Evolutionary conservation across 257 asterid species (phyloP).

Genomic region (Solanum pimpinellifolium): DNA sequence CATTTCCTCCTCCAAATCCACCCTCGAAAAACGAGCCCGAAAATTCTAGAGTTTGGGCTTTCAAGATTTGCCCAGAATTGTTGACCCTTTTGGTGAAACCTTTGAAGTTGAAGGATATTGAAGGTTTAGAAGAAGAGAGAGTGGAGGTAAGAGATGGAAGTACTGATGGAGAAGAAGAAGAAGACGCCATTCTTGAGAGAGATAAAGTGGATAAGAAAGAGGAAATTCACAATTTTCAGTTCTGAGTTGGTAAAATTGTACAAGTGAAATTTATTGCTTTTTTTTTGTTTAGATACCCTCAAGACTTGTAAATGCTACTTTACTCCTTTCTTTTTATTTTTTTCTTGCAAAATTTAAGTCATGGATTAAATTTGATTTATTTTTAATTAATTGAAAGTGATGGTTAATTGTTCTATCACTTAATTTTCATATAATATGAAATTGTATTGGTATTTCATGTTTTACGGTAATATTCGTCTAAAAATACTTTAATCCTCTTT

Average conservation of each 20-base stretch:
- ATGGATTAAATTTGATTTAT: too few species aligned
- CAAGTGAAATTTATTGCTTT: neutral
- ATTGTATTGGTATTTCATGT: neutral
- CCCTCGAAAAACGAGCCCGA: conserved; percentile 56
- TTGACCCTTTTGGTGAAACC: neutral
- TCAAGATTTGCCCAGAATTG: neutral
- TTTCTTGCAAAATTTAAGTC: neutral
- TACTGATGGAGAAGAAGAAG: neutral
- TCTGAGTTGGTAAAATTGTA: neutral
- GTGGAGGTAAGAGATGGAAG: neutral
- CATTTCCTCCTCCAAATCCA: conserved; percentile 34
- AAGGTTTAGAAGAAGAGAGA: neutral
- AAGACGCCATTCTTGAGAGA: neutral
- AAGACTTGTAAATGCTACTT: neutral
- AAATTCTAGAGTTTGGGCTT: conserved; percentile 27
- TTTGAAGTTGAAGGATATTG: neutral
- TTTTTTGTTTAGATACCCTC: neutral
- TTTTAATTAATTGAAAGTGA: neutral
- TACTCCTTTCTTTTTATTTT: neutral
- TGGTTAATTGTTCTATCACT: neutral
- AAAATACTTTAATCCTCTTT: neutral
- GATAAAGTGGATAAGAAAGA: neutral
- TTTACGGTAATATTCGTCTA: neutral
- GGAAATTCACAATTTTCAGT: neutral
- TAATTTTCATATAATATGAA: neutral